phyloP scores from a whole-genome alignment of 2,329 filamentous ascomycete species.

The Penicillium glabrum region DNA sequence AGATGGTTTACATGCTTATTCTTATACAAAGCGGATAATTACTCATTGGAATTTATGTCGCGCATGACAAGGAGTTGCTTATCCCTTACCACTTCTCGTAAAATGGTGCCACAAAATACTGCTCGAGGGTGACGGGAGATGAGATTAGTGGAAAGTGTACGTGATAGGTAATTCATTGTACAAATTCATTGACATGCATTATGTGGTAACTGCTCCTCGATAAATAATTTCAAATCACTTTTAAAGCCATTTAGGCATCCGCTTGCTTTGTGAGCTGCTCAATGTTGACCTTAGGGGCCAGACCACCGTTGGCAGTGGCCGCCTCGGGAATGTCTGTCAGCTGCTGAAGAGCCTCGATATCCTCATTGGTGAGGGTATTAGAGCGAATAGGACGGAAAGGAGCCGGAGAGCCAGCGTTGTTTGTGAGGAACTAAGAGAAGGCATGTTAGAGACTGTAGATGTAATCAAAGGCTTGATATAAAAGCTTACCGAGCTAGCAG shows the following conservation, averaged over 20 bases:
- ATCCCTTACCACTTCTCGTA: too few species aligned
- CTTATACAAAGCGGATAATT: neutral
- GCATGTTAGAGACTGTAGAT: neutral
- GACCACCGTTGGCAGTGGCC: conserved; percentile 25
- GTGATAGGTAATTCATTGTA: neutral
- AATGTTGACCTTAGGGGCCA: conserved; percentile 36
- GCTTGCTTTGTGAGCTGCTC: conserved; percentile 40
- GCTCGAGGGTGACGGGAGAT: too few species aligned
- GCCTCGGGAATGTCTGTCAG: conserved; percentile 30
- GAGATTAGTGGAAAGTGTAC: neutral
- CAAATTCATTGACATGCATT: conserved; percentile 11
- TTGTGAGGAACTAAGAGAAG: conserved; percentile 66
- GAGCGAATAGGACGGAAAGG: conserved; percentile 60
- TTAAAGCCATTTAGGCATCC: conserved; percentile 26
- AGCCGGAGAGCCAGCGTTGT: conserved; percentile 67
- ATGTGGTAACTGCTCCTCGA: conserved; percentile 5
- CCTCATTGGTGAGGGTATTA: conserved; percentile 49
- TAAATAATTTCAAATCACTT: conserved; percentile 10
- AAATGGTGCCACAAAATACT: too few species aligned
- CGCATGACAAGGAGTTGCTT: too few species aligned
- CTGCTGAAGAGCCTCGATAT: conserved; percentile 45
- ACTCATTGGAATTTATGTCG: neutral
- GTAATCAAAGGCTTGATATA: neutral
- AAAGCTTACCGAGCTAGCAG: conserved; percentile 74
- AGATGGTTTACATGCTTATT: neutral